phyloP scores from a whole-genome alignment of 1,139 yeast genomes.

The Lizanozyma gosingica region DNA sequence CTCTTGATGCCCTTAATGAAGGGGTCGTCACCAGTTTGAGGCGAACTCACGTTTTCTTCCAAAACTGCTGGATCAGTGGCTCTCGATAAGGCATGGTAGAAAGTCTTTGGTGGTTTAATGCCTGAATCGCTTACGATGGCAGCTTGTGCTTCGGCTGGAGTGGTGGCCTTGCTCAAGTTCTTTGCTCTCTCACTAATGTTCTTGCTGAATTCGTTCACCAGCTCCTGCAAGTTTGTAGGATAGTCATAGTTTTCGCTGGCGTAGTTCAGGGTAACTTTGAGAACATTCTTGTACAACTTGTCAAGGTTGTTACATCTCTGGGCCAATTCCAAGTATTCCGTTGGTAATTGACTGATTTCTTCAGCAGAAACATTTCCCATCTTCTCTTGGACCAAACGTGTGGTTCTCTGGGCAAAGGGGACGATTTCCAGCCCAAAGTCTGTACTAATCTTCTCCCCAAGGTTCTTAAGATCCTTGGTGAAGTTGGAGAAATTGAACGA shows the following conservation, averaged over 20 bases:
- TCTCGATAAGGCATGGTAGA: slow-evolving; percentile 75
- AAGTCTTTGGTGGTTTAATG: slow-evolving; percentile 65
- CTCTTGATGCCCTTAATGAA: slow-evolving; percentile 35
- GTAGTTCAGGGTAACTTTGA: slow-evolving; percentile 62
- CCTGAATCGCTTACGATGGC: slow-evolving; percentile 50
- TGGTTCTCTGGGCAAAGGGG: slow-evolving; percentile 75
- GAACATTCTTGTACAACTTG: slow-evolving; percentile 60
- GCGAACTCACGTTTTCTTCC: slow-evolving; percentile 28
- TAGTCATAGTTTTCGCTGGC: slow-evolving; percentile 79
- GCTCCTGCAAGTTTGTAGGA: slow-evolving; percentile 70
- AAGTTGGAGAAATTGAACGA: slow-evolving; percentile 36
- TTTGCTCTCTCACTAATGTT: slow-evolving; percentile 57
- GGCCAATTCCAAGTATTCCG: slow-evolving; percentile 72
- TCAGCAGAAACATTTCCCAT: slow-evolving; percentile 42
- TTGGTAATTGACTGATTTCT: slow-evolving; percentile 65
- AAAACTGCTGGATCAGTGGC: slow-evolving; percentile 54
- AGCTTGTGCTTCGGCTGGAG: slow-evolving; percentile 78
- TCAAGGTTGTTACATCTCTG: slow-evolving; percentile 68
- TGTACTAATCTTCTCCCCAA: slow-evolving; percentile 20
- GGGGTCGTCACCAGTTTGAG: slow-evolving; percentile 17
- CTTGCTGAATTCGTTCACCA: slow-evolving; percentile 66
- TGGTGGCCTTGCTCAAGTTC: slow-evolving; percentile 64
- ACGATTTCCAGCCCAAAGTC: slow-evolving; percentile 40
- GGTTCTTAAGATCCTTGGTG: slow-evolving; percentile 20
- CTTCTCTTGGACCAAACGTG: slow-evolving; percentile 68